A percentile compares a stretch with the other conserved stretches of the same genome.
Conservation (phyloP, 352 stramenopile species). For the Globisporangium middletonii region DNA sequence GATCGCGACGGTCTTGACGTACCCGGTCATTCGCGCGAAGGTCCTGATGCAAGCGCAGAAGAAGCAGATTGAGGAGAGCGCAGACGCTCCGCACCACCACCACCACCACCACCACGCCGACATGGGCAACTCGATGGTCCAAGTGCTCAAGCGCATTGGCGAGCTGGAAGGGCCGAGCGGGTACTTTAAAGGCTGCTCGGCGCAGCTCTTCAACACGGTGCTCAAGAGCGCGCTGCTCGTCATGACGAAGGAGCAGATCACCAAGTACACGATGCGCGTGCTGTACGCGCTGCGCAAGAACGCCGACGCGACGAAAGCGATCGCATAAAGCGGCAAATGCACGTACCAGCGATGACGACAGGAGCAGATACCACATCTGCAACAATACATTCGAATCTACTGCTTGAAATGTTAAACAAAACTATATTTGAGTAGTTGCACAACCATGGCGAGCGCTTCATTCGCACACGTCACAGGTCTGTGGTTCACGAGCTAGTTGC, state of each 20-base stretch:
- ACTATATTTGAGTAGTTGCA: neutral
- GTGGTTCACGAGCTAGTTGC: neutral
- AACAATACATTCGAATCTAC: too few relatives aligned
- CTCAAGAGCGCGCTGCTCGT: constrained; percentile 77
- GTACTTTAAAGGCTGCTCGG: constrained; percentile 76
- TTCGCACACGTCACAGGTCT: neutral
- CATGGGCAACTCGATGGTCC: constrained; percentile 54
- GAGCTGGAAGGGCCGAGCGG: constrained; percentile 45
- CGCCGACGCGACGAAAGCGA: constrained; percentile 7
- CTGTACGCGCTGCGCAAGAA: constrained; percentile 57
- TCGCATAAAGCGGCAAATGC: too few relatives aligned
- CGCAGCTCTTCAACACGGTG: constrained; percentile 79
- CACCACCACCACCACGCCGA: constrained; percentile 37
- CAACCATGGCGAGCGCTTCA: too few relatives aligned
- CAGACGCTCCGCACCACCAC: constrained; percentile 9
- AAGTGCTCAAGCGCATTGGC: constrained; percentile 64
- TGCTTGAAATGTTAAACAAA: too few relatives aligned
- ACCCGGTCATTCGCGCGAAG: constrained; percentile 86
- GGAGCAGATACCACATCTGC: too few relatives aligned
- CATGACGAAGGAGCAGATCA: constrained; percentile 85
- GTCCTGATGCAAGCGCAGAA: constrained; percentile 83
- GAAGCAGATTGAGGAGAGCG: constrained; percentile 28
- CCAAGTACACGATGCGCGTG: constrained; percentile 65
- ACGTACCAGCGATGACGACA: too few relatives aligned
- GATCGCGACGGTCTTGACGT: constrained; percentile 81